Conservation (phyloP, 1,284 basidiomycete genomes). For the Malassezia pachydermatis region DNA sequence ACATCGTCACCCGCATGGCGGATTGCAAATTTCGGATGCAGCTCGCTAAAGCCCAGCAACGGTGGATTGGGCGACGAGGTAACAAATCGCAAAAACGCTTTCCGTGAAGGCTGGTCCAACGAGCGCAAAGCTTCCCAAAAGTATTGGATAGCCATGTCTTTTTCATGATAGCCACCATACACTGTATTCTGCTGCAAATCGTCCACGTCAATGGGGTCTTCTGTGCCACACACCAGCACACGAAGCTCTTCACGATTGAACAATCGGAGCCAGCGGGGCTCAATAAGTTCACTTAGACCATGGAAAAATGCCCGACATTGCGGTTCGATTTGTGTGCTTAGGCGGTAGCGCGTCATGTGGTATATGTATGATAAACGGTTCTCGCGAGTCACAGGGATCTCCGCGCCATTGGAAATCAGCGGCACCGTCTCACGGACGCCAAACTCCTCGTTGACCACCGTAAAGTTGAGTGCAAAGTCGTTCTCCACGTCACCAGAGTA, state of each 20-base stretch:
- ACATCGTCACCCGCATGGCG: constrained; percentile 35
- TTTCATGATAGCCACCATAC: constrained; percentile 39
- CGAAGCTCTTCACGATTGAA: constrained; percentile 42
- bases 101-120: constrained; percentile 30
- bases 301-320: constrained; percentile 64
- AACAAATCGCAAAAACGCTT: constrained; percentile 42
- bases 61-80: constrained; percentile 45
- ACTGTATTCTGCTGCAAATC: constrained; percentile 40
- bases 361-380: constrained; percentile 82
- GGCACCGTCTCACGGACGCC: constrained; percentile 69
- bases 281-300: constrained; percentile 42
- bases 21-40: constrained; percentile 43
- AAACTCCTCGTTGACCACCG: constrained; percentile 83
- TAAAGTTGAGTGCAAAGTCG: constrained; percentile 85
- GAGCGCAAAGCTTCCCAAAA: constrained; percentile 39
- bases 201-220: constrained; percentile 38
- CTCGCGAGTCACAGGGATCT: constrained; percentile 75
- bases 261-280: constrained; percentile 44
- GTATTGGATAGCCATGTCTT: constrained; percentile 38
- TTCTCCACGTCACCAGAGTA: constrained; percentile 71
- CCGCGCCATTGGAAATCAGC: constrained; percentile 70
- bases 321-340: constrained; percentile 68
- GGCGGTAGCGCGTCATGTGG: constrained; percentile 74
- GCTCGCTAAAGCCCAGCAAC: constrained; percentile 39
- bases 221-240: constrained; percentile 37